Conservation (phyloP, 495 filamentous ascomycete species). For the Hypoxylon rickii region DNA sequence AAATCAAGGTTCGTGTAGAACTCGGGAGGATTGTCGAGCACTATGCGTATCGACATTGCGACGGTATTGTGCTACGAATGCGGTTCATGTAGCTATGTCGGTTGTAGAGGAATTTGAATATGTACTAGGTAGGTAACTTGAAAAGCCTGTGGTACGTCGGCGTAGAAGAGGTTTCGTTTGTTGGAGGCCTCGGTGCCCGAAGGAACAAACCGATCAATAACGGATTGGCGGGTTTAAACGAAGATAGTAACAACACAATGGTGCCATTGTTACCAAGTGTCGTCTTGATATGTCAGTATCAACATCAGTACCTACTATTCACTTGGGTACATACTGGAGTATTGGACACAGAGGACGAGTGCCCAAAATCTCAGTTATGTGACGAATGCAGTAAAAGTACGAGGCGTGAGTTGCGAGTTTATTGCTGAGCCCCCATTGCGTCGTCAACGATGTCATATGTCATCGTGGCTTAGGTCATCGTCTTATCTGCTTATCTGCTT, state of each 20-base stretch:
- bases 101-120: background rate
- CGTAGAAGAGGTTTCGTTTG: slow-evolving; percentile 5
- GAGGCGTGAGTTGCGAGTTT: background rate
- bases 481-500: too few relatives aligned
- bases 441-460: slow-evolving; percentile 35
- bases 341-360: too few relatives aligned
- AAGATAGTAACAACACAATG: slow-evolving; percentile 17
- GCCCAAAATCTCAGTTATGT: too few relatives aligned
- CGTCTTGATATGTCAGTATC: too few relatives aligned
- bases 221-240: too few relatives aligned
- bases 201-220: too few relatives aligned
- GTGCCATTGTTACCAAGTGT: slow-evolving; percentile 8
- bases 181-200: slow-evolving; percentile 15
- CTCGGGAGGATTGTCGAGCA: slow-evolving; percentile 71
- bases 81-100: background rate
- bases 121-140: background rate
- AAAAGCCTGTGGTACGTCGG: too few relatives aligned
- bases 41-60: slow-evolving; percentile 76
- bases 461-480: slow-evolving; percentile 27
- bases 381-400: background rate
- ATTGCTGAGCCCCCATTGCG: slow-evolving; percentile 29
- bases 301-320: too few relatives aligned
- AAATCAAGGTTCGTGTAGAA: slow-evolving; percentile 91
- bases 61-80: too few relatives aligned
- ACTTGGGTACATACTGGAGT: too few relatives aligned